A percentile compares a stretch with the other conserved stretches of the same genome.
Evolutionary conservation across 352 stramenopile species (phyloP).

Genomic region (Phytophthora multivora): DNA sequence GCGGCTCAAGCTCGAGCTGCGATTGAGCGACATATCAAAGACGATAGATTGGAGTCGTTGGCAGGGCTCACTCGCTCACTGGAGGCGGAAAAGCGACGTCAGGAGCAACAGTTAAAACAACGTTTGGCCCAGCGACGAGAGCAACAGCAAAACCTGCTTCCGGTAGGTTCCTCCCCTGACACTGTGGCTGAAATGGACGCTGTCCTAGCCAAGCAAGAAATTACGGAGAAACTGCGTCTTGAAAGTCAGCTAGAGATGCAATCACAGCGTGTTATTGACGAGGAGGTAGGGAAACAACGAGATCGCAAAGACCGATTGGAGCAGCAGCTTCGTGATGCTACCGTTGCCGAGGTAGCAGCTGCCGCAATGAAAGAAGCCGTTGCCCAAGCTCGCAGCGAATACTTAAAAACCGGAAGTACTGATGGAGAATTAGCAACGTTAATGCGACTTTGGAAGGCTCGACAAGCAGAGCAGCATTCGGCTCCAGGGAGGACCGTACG

Average conservation of each 20-base stretch:
- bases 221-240: slow-evolving; percentile 19
- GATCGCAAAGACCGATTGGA: slow-evolving; percentile 27
- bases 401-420: neutral
- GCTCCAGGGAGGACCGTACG: neutral
- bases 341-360: slow-evolving; percentile 13
- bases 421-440: slow-evolving; percentile 13
- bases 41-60: slow-evolving; percentile 24
- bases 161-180: slow-evolving; percentile 12
- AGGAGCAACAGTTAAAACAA: slow-evolving; percentile 33
- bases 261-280: slow-evolving; percentile 19
- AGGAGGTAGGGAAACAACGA: slow-evolving; percentile 26
- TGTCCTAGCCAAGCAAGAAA: slow-evolving; percentile 28
- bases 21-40: slow-evolving; percentile 17
- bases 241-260: slow-evolving; percentile 35
- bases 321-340: slow-evolving; percentile 24
- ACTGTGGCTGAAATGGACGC: slow-evolving; percentile 26
- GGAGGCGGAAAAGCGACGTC: slow-evolving; percentile 29
- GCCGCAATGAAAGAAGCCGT: slow-evolving; percentile 25
- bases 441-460: slow-evolving; percentile 19
- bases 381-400: slow-evolving; percentile 10
- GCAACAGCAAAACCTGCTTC: slow-evolving; percentile 25
- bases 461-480: slow-evolving; percentile 1
- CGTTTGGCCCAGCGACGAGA: slow-evolving; percentile 28
- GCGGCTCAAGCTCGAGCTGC: slow-evolving; percentile 3
- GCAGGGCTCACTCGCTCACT: slow-evolving; percentile 12